phyloP scores from a whole-genome alignment of 805 yeast genomes.

The Geotrichum ghanense region DNA sequence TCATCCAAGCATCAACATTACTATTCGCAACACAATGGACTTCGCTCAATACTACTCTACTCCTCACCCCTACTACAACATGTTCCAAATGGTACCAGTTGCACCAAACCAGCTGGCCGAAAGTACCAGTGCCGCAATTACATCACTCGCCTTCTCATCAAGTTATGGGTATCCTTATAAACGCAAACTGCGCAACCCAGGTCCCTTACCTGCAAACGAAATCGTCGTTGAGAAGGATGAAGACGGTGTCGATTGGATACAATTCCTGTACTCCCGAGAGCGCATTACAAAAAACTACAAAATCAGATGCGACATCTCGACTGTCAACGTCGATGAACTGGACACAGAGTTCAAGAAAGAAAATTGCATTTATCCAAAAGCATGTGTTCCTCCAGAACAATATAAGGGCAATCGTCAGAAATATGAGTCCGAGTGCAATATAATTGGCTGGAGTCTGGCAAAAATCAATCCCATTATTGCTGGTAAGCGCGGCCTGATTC shows the following conservation, averaged over 20 bases:
- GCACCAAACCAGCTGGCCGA: too few species aligned
- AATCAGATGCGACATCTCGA: constrained; percentile 12
- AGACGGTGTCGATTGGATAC: constrained; percentile 13
- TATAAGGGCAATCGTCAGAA: constrained; percentile 31
- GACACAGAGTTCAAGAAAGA: constrained; percentile 22
- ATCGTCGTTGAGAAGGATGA: constrained; percentile 5
- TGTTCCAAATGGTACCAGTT: too few species aligned
- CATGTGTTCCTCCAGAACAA: constrained; percentile 28
- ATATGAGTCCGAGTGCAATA: constrained; percentile 34
- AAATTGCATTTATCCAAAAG: constrained; percentile 35
- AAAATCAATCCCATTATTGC: constrained; percentile 30
- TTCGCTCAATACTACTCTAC: too few species aligned
- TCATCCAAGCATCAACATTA: too few species aligned
- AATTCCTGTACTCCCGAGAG: constrained; percentile 12
- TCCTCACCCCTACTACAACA: too few species aligned
- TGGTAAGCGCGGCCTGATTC: constrained; percentile 31
- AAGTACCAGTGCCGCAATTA: too few species aligned
- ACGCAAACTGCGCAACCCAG: background rate
- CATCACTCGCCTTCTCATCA: too few species aligned
- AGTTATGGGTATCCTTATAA: too few species aligned
- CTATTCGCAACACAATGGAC: too few species aligned
- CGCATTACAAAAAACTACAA: constrained; percentile 13
- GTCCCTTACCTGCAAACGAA: background rate
- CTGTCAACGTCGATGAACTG: constrained; percentile 13
- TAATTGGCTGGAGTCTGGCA: constrained; percentile 34